Base-by-base conservation (phyloP, 768 basidiomycete genomes). In the Neoboletus magnificus region DNA sequence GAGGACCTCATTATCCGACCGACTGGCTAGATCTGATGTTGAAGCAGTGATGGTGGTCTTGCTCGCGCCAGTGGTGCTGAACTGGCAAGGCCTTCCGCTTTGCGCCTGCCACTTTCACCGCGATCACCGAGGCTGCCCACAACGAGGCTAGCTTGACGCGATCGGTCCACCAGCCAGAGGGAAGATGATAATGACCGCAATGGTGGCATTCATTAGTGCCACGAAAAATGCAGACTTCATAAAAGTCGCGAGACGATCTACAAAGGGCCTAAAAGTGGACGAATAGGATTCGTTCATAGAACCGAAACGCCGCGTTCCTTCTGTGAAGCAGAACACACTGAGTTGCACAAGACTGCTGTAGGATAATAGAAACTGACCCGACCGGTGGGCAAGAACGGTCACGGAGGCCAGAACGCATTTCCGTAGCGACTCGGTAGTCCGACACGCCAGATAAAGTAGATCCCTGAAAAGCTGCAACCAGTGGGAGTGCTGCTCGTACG, bases 1-100 rank as follows among this genome's bases (percentile, higher is more conserved):
- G 82, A 16, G 76, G 76, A 66, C 80, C 71, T 47, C 50, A 52
- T 61, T 47, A 51, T 43, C 50, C 22, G 68, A 60, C 39, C 57
- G 37, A 32, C 48, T 52, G 41, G 54, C 57, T 22, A 56, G 59
- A 62, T 47, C 58, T 25, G 60, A 64, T 25, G 54, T 48, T 30
- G 56, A 55, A 22, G 48, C 47, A 27, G 43, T 40, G 50, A 47
- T 27, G 45, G 47, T 37, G 8, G 55, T 32, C 43, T 8, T 60
- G 46, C 25, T 40, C 50, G 22, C 50, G 13, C 42, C 9, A 37
- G 44, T 23, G 37, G 48, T 41, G 40, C 22, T 48, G 52, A 39
- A 41, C 39, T 27, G 15, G 49, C 52, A 40, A 50, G 54, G 55
- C 56, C 42, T 44, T 54, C 55, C 57, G 37, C 44, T 52, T 51